Evolutionary conservation across 2,329 filamentous ascomycete genomes (phyloP).

Genomic region (Ophiostoma sp.): DNA sequence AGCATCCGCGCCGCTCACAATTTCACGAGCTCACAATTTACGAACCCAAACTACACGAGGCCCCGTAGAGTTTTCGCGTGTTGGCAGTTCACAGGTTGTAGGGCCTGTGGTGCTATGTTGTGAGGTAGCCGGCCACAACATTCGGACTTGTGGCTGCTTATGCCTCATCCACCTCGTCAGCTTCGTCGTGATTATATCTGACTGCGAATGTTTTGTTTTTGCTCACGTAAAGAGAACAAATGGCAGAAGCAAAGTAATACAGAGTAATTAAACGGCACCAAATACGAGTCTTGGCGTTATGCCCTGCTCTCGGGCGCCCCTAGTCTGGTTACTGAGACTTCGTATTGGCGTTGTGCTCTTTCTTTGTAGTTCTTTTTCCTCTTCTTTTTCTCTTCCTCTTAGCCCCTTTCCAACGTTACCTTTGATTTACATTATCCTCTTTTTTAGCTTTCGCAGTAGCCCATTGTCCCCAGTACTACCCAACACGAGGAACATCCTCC

Average conservation of each 20-base stretch:
- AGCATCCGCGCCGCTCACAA: slow-evolving; percentile 1
- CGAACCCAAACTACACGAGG: neutral
- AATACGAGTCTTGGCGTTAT: slow-evolving; percentile 10
- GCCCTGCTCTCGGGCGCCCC: neutral
- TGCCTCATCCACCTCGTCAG: neutral
- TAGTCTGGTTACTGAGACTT: neutral
- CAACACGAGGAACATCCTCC: neutral
- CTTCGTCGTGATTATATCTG: neutral
- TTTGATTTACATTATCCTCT: slow-evolving; percentile 10
- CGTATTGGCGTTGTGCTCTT: neutral
- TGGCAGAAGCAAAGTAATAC: neutral
- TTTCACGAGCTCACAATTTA: neutral
- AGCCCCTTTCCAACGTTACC: neutral
- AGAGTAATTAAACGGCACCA: too few relatives aligned
- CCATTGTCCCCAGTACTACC: neutral
- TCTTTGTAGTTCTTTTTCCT: neutral
- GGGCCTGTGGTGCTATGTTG: neutral
- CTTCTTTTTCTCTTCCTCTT: neutral
- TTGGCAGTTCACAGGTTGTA: neutral
- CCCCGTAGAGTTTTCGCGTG: neutral
- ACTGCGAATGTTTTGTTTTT: neutral
- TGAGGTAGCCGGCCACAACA: neutral
- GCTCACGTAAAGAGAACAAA: neutral
- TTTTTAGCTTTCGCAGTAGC: neutral
- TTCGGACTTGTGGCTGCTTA: neutral